Percentiles rank a stretch among this genome's conserved stretches.
Conservation (phyloP, 164 flowering plant species). For the Dillenia turbinata region DNA sequence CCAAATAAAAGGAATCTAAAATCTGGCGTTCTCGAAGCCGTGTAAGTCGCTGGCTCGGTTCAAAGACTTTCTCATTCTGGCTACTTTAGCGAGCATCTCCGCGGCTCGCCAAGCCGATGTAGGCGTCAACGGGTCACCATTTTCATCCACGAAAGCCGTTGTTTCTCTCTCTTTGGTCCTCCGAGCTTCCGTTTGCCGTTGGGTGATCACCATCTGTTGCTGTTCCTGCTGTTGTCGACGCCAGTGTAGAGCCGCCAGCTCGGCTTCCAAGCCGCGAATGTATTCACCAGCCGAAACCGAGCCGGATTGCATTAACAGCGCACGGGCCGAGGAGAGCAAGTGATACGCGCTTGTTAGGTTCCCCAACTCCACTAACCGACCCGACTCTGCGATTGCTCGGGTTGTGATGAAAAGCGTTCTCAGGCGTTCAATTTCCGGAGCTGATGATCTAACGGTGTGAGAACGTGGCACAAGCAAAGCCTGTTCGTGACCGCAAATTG, state of each 20-base stretch:
- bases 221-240: constrained; percentile 31
- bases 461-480: constrained; percentile 47
- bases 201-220: constrained; percentile 29
- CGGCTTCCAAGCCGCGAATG: constrained; percentile 47
- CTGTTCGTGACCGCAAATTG: constrained; percentile 46
- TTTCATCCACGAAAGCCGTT: constrained; percentile 38
- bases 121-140: constrained; percentile 86
- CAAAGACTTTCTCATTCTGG: constrained; percentile 72
- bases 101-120: constrained; percentile 97
- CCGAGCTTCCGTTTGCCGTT: constrained; percentile 19
- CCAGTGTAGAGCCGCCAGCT: constrained; percentile 62
- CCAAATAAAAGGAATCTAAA: constrained; percentile 24
- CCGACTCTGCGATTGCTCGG: constrained; percentile 74
- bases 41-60: constrained; percentile 82
- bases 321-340: constrained; percentile 64
- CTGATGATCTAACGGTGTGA: constrained; percentile 41
- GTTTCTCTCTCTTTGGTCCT: constrained; percentile 5
- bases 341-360: constrained; percentile 57
- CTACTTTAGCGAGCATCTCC: constrained; percentile 83
- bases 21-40: constrained; percentile 97
- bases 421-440: constrained; percentile 56
- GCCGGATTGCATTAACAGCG: constrained; percentile 46
- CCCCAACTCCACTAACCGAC: constrained; percentile 49
- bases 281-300: constrained; percentile 44
- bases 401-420: constrained; percentile 50